Conservation (phyloP, 768 basidiomycete genomes). For the Naematelia aurantialba region DNA sequence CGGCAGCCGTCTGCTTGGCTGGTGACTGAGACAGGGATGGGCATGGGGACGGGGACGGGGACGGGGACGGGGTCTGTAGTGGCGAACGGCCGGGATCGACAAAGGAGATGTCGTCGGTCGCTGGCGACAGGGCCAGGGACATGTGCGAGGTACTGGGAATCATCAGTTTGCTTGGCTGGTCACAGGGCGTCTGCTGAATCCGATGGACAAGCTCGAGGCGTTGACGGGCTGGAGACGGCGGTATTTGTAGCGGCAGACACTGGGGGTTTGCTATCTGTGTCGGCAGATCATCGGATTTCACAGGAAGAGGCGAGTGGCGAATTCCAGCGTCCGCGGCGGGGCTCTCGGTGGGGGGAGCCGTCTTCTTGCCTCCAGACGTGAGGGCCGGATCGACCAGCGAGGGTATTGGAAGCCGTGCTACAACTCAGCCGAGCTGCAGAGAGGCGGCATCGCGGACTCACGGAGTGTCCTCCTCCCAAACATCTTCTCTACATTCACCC, state of each 20-base stretch:
- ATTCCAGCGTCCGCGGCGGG: background rate
- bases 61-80: background rate
- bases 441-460: background rate
- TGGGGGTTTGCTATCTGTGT: background rate
- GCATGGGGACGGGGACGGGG: background rate
- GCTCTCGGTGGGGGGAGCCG: background rate
- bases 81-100: slow-evolving; percentile 25
- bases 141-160: slow-evolving; percentile 1
- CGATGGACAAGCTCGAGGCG: too few species aligned
- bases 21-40: background rate
- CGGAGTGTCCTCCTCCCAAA: background rate
- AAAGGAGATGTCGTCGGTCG: slow-evolving; percentile 22
- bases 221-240: too few species aligned
- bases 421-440: background rate
- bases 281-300: background rate
- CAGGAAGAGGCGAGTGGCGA: background rate
- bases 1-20: slow-evolving; percentile 1
- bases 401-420: background rate
- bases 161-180: background rate
- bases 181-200: background rate
- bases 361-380: background rate
- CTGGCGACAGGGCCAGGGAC: slow-evolving; percentile 16
- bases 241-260: too few species aligned
- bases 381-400: background rate
- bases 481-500: background rate